These are phyloP conservation scores for Desmodesmus armatus DNA, from an alignment of 139 green algal species.

Conservation along the genomic window DNA sequence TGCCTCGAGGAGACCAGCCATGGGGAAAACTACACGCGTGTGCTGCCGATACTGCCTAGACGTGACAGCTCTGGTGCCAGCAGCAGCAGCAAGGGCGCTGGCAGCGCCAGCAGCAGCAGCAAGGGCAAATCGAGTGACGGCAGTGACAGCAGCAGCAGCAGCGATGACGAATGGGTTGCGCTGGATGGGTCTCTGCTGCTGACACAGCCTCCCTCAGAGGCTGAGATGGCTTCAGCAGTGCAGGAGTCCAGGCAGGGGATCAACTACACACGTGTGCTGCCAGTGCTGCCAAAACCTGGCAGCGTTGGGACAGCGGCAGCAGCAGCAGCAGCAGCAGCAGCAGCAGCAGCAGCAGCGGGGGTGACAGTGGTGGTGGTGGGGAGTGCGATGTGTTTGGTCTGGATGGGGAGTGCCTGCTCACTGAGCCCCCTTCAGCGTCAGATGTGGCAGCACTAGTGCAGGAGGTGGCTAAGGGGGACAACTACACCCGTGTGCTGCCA, in stretches of 20 bases:
- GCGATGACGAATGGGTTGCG: too few species aligned
- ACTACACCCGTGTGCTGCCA: background rate
- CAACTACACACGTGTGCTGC: background rate
- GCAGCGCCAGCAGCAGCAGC: background rate
- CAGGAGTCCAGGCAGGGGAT: background rate
- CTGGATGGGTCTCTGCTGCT: background rate
- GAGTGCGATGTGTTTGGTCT: background rate
- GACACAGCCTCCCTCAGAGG: constrained; percentile 5
- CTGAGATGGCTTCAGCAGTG: background rate
- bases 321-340: constrained; percentile 26
- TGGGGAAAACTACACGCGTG: background rate
- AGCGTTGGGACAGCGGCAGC: too few species aligned
- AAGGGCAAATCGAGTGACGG: background rate
- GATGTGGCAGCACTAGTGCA: constrained; percentile 14
- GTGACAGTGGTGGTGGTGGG: background rate
- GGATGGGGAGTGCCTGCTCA: background rate
- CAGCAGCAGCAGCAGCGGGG: constrained; percentile 6
- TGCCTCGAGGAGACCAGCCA: background rate
- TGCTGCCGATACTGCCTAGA: background rate
- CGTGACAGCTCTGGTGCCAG: too few species aligned
- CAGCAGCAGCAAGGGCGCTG: background rate
- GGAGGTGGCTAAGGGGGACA: background rate
- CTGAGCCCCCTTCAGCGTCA: background rate
- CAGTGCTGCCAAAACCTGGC: too few species aligned
- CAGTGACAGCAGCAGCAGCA: constrained; percentile 25